Base-by-base conservation (phyloP, 2,329 filamentous ascomycete genomes). In the Neoarthrinium moseri region DNA sequence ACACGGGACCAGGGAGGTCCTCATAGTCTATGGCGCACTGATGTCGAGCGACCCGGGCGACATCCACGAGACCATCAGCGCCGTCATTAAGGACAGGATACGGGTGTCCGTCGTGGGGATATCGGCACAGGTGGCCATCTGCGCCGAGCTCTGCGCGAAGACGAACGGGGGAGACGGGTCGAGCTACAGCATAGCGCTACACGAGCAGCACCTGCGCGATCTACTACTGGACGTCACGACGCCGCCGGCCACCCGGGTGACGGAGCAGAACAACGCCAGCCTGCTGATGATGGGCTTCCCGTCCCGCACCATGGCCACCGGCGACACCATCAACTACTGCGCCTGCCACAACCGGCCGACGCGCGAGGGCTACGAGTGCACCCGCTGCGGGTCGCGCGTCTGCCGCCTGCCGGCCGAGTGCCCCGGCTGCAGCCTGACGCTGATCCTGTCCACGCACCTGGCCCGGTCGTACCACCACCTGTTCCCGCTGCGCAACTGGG, bases 211-310 rank as follows among this genome's bases (percentile, higher is more conserved):
- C 69, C 94, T 94, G 60, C 81, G 86, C 23, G 91, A 97, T 58
- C 77, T 97, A n/a, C 78, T 97, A 50, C 85, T 97, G 64, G 84
- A 84, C 15, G 83, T 87, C 38, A 97, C 94, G 1, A 96, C 90
- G 3, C 94, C 94, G 1, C 94, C 92, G 0, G 86, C 91, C 15
- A 89, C 91, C 11, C 82, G 88, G 45, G 81, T 84, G 3, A 67
- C 70, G 32, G 77, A 80, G 52, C 75, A 80, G 57, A 76, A 73
- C 49, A 75, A 75, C 7, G 77, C 81, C 1, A 83, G 80, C 45
- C 73, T 99, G 32, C 80, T 99, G 21, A 95, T 95, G 88, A 99
- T 99, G 92, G 94, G 94, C 4, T 99, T 99, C 60, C 94, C 94
- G 0, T 95, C 89, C 5, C 81, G 91, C 29, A 87, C 87, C 3